These are phyloP conservation scores for Oidiodendron maius DNA, from an alignment of 495 filamentous ascomycete genomes.

Conservation along the genomic window DNA sequence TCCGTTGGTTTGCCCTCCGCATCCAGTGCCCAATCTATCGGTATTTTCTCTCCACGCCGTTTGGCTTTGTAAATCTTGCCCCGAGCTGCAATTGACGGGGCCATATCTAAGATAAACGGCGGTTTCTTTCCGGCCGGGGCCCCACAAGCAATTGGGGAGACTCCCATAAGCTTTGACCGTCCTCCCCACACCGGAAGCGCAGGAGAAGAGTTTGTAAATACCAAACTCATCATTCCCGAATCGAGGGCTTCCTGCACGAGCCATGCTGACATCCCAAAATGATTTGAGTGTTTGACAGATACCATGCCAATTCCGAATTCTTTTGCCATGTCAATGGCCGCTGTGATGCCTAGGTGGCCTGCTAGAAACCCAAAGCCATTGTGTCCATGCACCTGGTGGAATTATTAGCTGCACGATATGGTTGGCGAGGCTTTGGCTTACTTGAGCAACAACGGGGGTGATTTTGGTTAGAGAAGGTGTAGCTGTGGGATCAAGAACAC, in stretches of 20 bases:
- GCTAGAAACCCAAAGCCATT: conserved; percentile 74
- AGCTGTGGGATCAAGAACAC: conserved; percentile 53
- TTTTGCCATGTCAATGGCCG: conserved; percentile 58
- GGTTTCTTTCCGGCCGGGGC: conserved; percentile 52
- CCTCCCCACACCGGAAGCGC: conserved; percentile 72
- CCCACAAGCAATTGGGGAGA: conserved; percentile 72
- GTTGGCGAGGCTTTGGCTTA: neutral
- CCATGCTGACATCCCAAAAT: conserved; percentile 79
- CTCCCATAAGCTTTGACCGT: conserved; percentile 60
- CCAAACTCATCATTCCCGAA: conserved; percentile 65
- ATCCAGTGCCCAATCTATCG: conserved; percentile 68
- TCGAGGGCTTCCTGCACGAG: conserved; percentile 69
- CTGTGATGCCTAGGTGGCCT: conserved; percentile 55
- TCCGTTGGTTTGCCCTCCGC: conserved; percentile 59
- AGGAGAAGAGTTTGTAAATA: conserved; percentile 75
- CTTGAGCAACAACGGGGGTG: conserved; percentile 58
- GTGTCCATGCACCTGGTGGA: conserved; percentile 61
- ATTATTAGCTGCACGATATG: conserved; percentile 16
- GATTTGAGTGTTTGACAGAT: conserved; percentile 66
- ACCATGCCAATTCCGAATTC: conserved; percentile 68
- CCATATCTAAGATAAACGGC: conserved; percentile 72
- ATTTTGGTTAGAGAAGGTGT: conserved; percentile 48
- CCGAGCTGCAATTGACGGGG: conserved; percentile 63
- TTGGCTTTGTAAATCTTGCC: conserved; percentile 74
- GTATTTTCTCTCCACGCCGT: conserved; percentile 67